Conservation (phyloP, 345 rosid species). For the Dipteronia sinensis region DNA sequence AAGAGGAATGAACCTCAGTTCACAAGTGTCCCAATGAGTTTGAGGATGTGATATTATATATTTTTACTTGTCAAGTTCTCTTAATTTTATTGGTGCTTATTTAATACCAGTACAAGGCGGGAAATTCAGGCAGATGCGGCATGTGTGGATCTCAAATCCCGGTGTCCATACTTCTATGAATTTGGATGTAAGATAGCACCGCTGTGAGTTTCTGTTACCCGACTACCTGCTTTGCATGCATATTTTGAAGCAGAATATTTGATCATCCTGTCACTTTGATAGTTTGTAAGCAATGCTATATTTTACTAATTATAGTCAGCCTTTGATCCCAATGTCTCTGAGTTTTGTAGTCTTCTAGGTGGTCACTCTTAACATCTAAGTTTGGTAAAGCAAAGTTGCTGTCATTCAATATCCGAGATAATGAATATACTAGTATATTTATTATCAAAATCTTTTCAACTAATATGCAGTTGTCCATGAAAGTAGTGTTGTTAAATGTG, state of each 20-base stretch:
- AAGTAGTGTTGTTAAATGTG: neutral
- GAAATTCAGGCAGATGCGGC: constrained; percentile 93
- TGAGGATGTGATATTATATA: neutral
- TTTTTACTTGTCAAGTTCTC: neutral
- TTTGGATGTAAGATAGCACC: constrained; percentile 89
- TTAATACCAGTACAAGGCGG: constrained; percentile 57
- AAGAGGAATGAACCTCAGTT: neutral
- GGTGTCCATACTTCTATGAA: constrained; percentile 75
- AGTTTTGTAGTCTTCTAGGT: neutral
- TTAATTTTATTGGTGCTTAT: neutral
- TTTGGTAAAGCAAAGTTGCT: neutral
- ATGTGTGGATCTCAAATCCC: constrained; percentile 79
- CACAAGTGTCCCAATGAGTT: neutral
- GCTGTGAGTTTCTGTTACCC: constrained; percentile 49
- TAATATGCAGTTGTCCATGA: neutral
- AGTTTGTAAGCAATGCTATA: neutral
- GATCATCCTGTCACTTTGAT: neutral
- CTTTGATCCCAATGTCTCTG: neutral
- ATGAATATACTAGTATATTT: neutral
- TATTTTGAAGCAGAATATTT: neutral
- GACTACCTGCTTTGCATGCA: neutral
- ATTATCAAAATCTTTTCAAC: neutral
- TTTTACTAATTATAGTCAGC: neutral
- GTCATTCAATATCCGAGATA: neutral
- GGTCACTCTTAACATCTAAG: neutral